Base-by-base conservation (phyloP, 768 basidiomycete genomes). In the Collybia mongolica region DNA sequence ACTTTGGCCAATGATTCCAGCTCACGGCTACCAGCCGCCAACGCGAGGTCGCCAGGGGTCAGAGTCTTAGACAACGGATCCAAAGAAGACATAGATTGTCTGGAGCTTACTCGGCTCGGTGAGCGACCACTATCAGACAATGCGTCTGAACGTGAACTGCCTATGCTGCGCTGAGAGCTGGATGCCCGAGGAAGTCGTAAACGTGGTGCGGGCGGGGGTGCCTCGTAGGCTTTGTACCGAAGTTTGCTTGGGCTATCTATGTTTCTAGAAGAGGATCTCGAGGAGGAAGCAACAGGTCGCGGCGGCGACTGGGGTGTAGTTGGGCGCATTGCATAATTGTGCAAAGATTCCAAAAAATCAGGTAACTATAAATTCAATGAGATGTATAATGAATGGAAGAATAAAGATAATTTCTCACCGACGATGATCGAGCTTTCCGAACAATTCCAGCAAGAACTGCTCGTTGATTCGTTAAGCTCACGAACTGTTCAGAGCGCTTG, bases 401-500 rank as follows among this genome's bases (percentile, higher is more conserved):
- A 11, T 24, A 44, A 44, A 23, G 46, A 43, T 42, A 26, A 40
- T 38, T 32, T 59, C 80, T 55, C 60, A 88, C 88, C 26, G 88
- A 80, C 44, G 80, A 70, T 1, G 84, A 81, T 35, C 65, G 61
- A 23, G 81, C 75, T n/a, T 61, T 68, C 2, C 69, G 63, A 36
- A 86, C 57, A 42, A 86, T 74, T 11, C 73, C 65, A 17, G 63
- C 52, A 17, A 91, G 73, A 5, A 68, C 53, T 8, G 70, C 63
- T 54, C 71, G 76, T 47, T 84, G 68, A 17, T 65, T 60, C 6
- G 68, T 69, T 14, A 88, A 65, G 9, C 66, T 68, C 24, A 82
- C 56, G 60, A 92, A 90, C 61, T 88, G 83, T 20, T 80, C 73
- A 59, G 88, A 90, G 48, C 89, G 80, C 90, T 92, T 57, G 28